Base-by-base conservation (phyloP, 208 protist genomes). In the Acanthamoeba sp. region DNA sequence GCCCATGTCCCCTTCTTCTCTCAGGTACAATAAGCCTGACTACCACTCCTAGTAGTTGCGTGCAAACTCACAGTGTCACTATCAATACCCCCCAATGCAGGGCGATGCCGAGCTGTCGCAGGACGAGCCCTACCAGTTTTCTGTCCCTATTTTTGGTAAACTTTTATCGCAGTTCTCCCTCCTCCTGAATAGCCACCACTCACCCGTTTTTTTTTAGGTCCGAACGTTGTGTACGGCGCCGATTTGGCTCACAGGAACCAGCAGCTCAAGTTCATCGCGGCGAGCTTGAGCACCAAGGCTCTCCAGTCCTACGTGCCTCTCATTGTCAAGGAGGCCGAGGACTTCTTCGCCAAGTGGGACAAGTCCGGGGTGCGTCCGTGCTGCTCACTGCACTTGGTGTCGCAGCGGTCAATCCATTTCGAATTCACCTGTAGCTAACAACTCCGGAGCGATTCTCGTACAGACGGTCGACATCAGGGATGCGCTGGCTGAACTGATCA, bases 401-500 rank as follows among this genome's bases (percentile, higher is more conserved):
- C 10, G 36, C 45, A 20, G 6, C 42, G 40, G 0, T 24, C 4
- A 18, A 29, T 32, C 5, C 36, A 7, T 48, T 1, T 1, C 7
- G 16, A 24, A 36, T 36, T 82, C 71, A 82, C 71, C 71, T n/a
- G n/a, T n/a, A n/a, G n/a, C n/a, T n/a, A n/a, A 82, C 22, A 16
- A 82, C 1, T 38, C 1, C 20, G 20, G 14, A 6, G 36, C n/a
- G 71, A 1, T 5, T 29, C 6, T 48, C 1, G 4, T 40, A 18
- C n/a, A 92, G 91, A 89, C 71, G 0, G 90, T 98, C 66, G 98
- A 98, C 94, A 95, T 99, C 55, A 93, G 97, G 40, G 96, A 98
- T 94, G 97, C 98, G 93, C 98, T 98, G 95, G 96, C 97, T 42
- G 97, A 97, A 42, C 98, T 99, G 97, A 99, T 98, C 91, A 99